phyloP scores from a whole-genome alignment of 2,329 filamentous ascomycete species.

The Verticillium tricorpus region DNA sequence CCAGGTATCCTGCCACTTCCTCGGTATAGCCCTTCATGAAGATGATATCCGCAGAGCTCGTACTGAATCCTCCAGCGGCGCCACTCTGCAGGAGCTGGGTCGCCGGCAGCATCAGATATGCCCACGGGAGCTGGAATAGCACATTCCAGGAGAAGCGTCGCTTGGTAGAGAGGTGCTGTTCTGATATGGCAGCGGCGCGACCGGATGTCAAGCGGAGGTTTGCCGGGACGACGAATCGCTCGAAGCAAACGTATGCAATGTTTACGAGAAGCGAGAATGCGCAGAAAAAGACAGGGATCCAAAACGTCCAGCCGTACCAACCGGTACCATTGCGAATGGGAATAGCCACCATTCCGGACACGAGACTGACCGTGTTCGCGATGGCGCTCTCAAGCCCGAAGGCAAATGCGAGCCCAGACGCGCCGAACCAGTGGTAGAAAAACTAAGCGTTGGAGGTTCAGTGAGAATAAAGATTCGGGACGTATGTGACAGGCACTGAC shows the following conservation, averaged over 20 bases:
- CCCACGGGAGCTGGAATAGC: slow-evolving; percentile 14
- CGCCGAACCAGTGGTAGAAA: slow-evolving; percentile 20
- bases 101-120: slow-evolving; percentile 17
- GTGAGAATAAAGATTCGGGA: background rate
- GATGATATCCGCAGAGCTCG: slow-evolving; percentile 17
- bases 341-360: slow-evolving; percentile 17
- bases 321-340: slow-evolving; percentile 16
- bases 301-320: slow-evolving; percentile 19
- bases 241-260: slow-evolving; percentile 16
- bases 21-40: slow-evolving; percentile 18
- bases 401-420: slow-evolving; percentile 15
- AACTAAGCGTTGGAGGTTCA: slow-evolving; percentile 9
- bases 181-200: slow-evolving; percentile 9
- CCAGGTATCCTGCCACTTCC: slow-evolving; percentile 16
- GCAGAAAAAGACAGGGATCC: slow-evolving; percentile 18
- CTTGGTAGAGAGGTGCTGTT: slow-evolving; percentile 6
- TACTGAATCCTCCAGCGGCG: slow-evolving; percentile 14
- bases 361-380: slow-evolving; percentile 16
- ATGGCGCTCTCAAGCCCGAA: slow-evolving; percentile 18
- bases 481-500: background rate
- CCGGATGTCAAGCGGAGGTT: slow-evolving; percentile 10
- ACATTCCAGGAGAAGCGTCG: slow-evolving; percentile 14
- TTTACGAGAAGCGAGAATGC: slow-evolving; percentile 13
- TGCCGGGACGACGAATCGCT: slow-evolving; percentile 10
- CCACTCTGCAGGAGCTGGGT: slow-evolving; percentile 18